phyloP scores from a whole-genome alignment of 345 rosid species.

The Eucalyptus sp. region DNA sequence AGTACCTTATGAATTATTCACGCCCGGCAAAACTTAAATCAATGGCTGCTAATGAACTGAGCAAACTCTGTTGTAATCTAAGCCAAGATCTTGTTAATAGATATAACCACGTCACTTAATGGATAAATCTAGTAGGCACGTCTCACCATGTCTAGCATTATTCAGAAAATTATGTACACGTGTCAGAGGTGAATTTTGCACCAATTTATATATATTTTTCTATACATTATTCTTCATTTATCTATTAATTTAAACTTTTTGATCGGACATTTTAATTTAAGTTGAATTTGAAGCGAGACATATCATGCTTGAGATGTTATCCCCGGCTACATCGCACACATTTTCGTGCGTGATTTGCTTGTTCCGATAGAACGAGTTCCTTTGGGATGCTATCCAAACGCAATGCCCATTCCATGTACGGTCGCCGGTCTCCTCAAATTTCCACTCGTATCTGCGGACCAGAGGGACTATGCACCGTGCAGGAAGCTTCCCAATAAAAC shows the following conservation, averaged over 20 bases:
- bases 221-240: too few species aligned
- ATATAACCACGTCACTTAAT: rapidly evolving
- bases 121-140: background rate
- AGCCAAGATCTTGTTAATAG: background rate
- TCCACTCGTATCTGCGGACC: background rate
- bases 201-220: rapidly evolving
- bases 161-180: background rate
- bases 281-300: background rate
- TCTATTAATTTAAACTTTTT: too few species aligned
- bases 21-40: too few species aligned
- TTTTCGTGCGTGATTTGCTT: background rate
- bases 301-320: background rate
- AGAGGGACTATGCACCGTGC: background rate
- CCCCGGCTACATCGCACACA: too few species aligned
- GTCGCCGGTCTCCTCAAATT: background rate
- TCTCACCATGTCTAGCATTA: background rate
- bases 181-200: too few species aligned
- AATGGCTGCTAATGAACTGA: too few species aligned
- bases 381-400: too few species aligned
- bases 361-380: background rate
- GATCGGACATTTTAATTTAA: background rate
- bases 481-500: background rate
- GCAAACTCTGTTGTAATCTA: background rate
- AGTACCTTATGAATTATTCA: too few species aligned
- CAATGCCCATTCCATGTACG: background rate